A percentile compares a stretch with the other conserved stretches of the same genome.
Conservation (phyloP, 2,329 filamentous ascomycete species). For the Exophiala aquamarina region DNA sequence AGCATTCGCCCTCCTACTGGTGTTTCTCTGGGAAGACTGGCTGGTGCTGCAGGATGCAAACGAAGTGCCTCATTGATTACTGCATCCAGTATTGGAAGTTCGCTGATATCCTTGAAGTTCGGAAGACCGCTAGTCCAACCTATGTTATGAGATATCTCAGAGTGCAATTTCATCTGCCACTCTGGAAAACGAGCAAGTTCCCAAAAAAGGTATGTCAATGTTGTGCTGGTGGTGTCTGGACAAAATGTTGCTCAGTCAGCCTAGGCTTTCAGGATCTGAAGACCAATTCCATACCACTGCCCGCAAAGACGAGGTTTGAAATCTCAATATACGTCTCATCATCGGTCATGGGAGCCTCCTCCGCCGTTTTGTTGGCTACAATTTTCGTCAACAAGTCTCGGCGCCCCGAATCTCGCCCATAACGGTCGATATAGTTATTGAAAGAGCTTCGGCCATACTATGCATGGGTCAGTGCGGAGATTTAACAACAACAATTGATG, state of each 20-base stretch:
- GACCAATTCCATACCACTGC: conserved; percentile 9
- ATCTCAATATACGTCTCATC: conserved; percentile 11
- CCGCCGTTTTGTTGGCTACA: conserved; percentile 1
- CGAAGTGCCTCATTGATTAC: conserved; percentile 61
- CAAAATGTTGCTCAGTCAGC: background rate
- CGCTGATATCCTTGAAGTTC: conserved; percentile 38
- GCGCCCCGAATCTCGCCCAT: conserved; percentile 12
- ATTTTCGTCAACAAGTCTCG: conserved; percentile 17
- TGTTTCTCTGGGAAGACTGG: conserved; percentile 10
- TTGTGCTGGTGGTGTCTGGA: conserved; percentile 43
- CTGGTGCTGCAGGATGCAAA: conserved; percentile 42
- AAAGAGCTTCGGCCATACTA: conserved; percentile 13
- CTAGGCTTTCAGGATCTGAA: background rate
- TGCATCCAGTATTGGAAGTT: conserved; percentile 56
- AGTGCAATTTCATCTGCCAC: conserved; percentile 25
- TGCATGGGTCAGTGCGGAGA: background rate
- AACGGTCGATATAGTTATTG: conserved; percentile 4
- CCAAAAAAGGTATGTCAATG: conserved; percentile 31
- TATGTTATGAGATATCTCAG: conserved; percentile 19
- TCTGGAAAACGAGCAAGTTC: conserved; percentile 25
- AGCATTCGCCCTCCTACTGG: conserved; percentile 5
- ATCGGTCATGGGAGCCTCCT: conserved; percentile 3
- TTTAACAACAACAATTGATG: background rate
- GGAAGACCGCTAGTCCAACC: conserved; percentile 23
- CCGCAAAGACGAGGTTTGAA: conserved; percentile 14